Base-by-base conservation (phyloP, 2,329 filamentous ascomycete species). In the Albifimbria verrucaria region DNA sequence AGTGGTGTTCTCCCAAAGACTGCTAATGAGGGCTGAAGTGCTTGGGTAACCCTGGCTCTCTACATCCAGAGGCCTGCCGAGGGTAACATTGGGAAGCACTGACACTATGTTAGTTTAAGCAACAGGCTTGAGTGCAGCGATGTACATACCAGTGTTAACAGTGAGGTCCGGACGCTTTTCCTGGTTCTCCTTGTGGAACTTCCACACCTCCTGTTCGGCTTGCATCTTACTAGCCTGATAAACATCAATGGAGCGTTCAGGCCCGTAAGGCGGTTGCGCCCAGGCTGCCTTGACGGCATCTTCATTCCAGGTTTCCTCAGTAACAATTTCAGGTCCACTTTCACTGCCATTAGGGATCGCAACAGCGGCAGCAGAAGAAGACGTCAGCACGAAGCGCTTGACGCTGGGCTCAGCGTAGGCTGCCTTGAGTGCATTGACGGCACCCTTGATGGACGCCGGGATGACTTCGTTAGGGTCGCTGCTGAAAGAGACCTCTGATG, bases 301-400 rank as follows among this genome's bases (percentile, higher is more conserved):
- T n/a, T 71, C 61, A 51, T 73, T 72, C 70, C 69, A 75, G 0
- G 62, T 67, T 17, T 67, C 64, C 11, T 36, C 36, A n/a, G 53
- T 57, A 10, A 54, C 42, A 47, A 47, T 46, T 12, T 22, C 55
- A 62, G 24, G 68, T 56, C 17, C 53, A 15, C 25, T 53, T 9
- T 7, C 9, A 7, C 17, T 4, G 57, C 52, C 4, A 59, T 58
- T 2, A 60, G 53, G 2, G 59, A 53, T 3, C 53, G 56, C 6
- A 63, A 49, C 7, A 4, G 55, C 55, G 0, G 66, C 58, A 1
- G 60, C 54, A 1, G 68, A 62, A 0, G 71, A 73, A 18, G 68
- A 71, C 0, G 72, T 76, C 39, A 72, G 59, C 7, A 78, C 71
- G 25, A 78, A 70, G 2, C 71, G 65, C 51, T 68, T 69, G 1